Evolutionary conservation across 495 filamentous ascomycete genomes (phyloP).

Genomic region (Stereocaulon alpinum): DNA sequence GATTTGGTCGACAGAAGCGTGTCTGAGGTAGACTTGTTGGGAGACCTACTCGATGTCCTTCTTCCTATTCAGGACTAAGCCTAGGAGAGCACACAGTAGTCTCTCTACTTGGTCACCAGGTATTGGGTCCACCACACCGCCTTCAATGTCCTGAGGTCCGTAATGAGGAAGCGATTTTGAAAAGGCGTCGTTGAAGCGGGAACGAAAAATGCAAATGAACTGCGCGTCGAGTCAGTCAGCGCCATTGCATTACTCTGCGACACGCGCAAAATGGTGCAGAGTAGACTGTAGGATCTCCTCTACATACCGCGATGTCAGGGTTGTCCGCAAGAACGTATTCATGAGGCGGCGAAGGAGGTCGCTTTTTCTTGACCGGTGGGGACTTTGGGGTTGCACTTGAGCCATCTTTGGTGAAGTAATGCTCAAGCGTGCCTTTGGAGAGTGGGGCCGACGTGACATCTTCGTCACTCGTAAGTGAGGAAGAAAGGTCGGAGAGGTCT

Average conservation of each 20-base stretch:
- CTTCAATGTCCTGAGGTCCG: slow-evolving; percentile 90
- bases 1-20: background rate
- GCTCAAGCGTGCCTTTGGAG: slow-evolving; percentile 25
- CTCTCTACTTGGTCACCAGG: slow-evolving; percentile 80
- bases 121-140: slow-evolving; percentile 61
- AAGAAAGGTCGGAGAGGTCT: slow-evolving; percentile 49
- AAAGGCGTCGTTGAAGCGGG: slow-evolving; percentile 82
- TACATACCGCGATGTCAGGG: slow-evolving; percentile 71
- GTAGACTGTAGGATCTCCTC: slow-evolving; percentile 22
- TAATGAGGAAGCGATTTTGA: slow-evolving; percentile 77
- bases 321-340: slow-evolving; percentile 84
- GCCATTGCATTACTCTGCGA: slow-evolving; percentile 30
- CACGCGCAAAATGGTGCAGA: slow-evolving; percentile 33
- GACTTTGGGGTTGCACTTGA: slow-evolving; percentile 42
- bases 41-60: slow-evolving; percentile 89
- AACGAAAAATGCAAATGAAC: slow-evolving; percentile 97
- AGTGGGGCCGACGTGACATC: slow-evolving; percentile 29
- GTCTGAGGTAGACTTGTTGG: slow-evolving; percentile 9
- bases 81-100: slow-evolving; percentile 78
- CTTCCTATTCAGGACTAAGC: slow-evolving; percentile 87
- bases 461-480: slow-evolving; percentile 48
- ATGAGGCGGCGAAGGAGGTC: slow-evolving; percentile 76
- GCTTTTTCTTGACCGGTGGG: slow-evolving; percentile 58
- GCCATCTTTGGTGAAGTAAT: slow-evolving; percentile 30
- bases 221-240: slow-evolving; percentile 32